Percentiles rank a stretch among this genome's conserved stretches.
Conservation (phyloP, 129 eudicot species). For the Saposhnikovia divaricata region DNA sequence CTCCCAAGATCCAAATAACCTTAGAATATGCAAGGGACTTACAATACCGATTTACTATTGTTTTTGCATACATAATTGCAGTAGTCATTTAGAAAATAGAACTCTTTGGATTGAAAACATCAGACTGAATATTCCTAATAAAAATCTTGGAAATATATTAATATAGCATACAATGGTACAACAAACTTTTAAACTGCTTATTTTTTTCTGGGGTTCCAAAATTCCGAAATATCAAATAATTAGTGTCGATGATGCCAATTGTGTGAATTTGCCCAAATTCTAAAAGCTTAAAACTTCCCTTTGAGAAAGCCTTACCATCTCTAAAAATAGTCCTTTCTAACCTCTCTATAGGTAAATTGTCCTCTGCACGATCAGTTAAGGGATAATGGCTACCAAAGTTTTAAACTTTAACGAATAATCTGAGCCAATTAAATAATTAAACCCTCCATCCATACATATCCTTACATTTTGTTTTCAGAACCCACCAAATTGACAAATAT, state of each 20-base stretch:
- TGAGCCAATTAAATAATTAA: not conserved
- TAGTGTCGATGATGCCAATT: not conserved
- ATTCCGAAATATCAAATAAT: not conserved
- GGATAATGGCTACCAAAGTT: not conserved
- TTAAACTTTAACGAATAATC: not conserved
- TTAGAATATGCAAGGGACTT: not conserved
- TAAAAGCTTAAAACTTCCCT: not conserved
- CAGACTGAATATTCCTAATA: not conserved
- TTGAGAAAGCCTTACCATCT: not conserved
- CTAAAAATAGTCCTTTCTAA: not conserved
- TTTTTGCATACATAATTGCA: not conserved
- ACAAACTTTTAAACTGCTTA: not conserved
- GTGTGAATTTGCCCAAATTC: not conserved
- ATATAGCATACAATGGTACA: not conserved
- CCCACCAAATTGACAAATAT: not conserved
- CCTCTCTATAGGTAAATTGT: not conserved
- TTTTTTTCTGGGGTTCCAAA: not conserved
- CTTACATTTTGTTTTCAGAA: no score
- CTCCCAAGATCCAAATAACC: slow-evolving; percentile 26
- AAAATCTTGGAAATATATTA: not conserved
- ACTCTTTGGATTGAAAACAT: not conserved
- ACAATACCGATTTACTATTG: no score
- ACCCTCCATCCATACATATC: not conserved
- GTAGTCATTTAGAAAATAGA: not conserved
- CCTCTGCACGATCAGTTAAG: not conserved